phyloP scores from a whole-genome alignment of 1,139 yeast genomes.

The Meyerozyma guilliermondii region DNA sequence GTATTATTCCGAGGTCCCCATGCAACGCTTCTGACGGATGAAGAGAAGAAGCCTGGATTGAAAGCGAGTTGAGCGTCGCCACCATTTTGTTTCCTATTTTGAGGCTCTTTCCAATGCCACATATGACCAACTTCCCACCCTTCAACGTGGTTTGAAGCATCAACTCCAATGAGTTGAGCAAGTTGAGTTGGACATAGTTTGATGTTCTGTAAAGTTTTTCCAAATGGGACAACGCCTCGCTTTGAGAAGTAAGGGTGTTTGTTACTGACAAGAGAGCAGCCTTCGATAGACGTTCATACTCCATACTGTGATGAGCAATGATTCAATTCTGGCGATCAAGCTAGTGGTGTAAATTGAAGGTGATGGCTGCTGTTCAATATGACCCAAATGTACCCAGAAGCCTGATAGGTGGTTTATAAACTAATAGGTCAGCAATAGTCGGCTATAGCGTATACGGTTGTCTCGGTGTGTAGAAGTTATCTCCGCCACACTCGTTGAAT shows the following conservation, averaged over 20 bases:
- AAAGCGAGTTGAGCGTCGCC: slow-evolving; percentile 78
- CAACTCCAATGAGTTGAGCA: slow-evolving; percentile 45
- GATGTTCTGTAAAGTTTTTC: slow-evolving; percentile 26
- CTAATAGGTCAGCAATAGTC: no score
- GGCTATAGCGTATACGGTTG: no score
- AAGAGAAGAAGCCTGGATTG: slow-evolving; percentile 59
- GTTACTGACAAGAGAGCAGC: slow-evolving; percentile 23
- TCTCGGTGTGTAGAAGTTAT: background rate
- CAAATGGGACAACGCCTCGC: slow-evolving; percentile 29
- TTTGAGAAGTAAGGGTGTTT: slow-evolving; percentile 27
- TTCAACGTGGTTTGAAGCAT: slow-evolving; percentile 43
- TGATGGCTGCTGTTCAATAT: background rate
- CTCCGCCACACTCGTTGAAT: background rate
- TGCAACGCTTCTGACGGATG: slow-evolving; percentile 90
- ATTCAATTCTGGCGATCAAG: no score
- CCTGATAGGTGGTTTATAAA: no score
- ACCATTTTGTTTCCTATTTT: slow-evolving; percentile 75
- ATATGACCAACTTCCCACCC: slow-evolving; percentile 65
- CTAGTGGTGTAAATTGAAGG: no score
- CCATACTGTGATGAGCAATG: background rate
- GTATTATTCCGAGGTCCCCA: slow-evolving; percentile 77
- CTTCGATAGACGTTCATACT: background rate
- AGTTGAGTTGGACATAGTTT: slow-evolving; percentile 43
- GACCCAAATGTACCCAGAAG: background rate
- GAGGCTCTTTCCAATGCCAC: slow-evolving; percentile 82